A percentile compares a stretch with the other conserved stretches of the same genome.
These are phyloP conservation scores for Juglanconis juglandina DNA, from an alignment of 2,329 filamentous ascomycete genomes.

Conservation along the genomic window DNA sequence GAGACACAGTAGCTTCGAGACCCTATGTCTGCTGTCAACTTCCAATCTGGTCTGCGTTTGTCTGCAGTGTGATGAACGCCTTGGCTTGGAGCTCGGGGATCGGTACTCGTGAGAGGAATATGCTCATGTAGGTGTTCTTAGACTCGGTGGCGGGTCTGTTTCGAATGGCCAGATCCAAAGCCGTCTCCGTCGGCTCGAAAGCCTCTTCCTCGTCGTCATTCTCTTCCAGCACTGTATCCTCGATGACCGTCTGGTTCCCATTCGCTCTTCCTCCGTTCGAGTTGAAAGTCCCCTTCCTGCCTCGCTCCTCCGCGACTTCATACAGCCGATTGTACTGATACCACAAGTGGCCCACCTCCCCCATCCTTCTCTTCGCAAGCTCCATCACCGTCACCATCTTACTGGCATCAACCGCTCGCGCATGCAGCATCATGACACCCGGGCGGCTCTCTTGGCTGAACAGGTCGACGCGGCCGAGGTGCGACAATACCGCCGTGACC, in stretches of 20 bases:
- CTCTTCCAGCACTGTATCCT: conserved; percentile 36
- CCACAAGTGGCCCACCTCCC: conserved; percentile 43
- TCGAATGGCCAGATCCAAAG: conserved; percentile 50
- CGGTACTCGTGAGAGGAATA: conserved; percentile 54
- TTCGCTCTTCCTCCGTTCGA: not conserved
- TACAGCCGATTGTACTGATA: conserved; percentile 58
- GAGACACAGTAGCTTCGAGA: not conserved
- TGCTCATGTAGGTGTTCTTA: conserved; percentile 51
- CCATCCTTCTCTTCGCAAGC: conserved; percentile 57
- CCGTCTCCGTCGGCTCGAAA: conserved; percentile 57
- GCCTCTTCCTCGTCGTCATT: conserved; percentile 38
- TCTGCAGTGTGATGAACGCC: conserved; percentile 46
- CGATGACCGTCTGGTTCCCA: conserved; percentile 28
- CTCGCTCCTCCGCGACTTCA: conserved; percentile 36
- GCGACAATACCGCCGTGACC: conserved; percentile 41
- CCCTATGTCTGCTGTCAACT: not conserved
- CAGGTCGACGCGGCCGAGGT: conserved; percentile 36
- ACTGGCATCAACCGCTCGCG: conserved; percentile 48
- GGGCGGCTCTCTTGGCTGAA: conserved; percentile 24
- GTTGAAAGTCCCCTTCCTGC: not conserved
- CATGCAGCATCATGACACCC: conserved; percentile 46
- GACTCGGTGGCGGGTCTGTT: conserved; percentile 41
- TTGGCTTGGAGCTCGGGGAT: conserved; percentile 53
- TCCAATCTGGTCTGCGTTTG: conserved; percentile 33
- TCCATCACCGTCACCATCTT: conserved; percentile 69